Percentiles rank a stretch among this genome's conserved stretches.
These are phyloP conservation scores for Aspergillus sp. DNA, from an alignment of 2,329 filamentous ascomycete genomes.

Conservation along the genomic window DNA sequence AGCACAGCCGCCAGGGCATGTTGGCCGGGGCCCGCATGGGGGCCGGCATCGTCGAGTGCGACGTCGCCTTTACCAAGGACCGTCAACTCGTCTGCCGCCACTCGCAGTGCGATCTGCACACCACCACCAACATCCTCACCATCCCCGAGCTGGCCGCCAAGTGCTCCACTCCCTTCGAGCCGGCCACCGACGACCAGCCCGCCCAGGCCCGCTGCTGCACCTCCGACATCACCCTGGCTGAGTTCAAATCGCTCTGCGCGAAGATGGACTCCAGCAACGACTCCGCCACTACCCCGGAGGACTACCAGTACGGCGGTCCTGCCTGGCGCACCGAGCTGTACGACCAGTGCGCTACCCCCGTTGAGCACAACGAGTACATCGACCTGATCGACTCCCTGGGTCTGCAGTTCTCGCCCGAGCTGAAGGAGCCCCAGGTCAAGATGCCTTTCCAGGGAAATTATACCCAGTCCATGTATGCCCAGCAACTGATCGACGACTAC, in stretches of 20 bases:
- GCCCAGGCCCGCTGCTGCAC: slow-evolving; percentile 20
- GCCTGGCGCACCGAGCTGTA: slow-evolving; percentile 18
- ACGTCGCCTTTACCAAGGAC: slow-evolving; percentile 20
- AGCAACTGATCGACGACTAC: slow-evolving; percentile 22
- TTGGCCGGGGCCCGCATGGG: slow-evolving; percentile 20
- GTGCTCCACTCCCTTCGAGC: slow-evolving; percentile 17
- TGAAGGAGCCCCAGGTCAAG: slow-evolving; percentile 16
- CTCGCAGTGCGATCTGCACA: slow-evolving; percentile 23
- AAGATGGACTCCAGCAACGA: slow-evolving; percentile 22
- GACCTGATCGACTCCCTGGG: slow-evolving; percentile 16
- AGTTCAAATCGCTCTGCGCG: slow-evolving; percentile 21
- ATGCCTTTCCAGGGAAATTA: slow-evolving; percentile 21
- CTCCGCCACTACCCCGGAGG: slow-evolving; percentile 15
- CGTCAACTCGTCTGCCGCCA: slow-evolving; percentile 20
- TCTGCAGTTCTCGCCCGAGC: slow-evolving; percentile 19
- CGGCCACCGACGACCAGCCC: slow-evolving; percentile 5
- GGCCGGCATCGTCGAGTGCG: slow-evolving; percentile 19
- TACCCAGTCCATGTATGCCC: slow-evolving; percentile 19
- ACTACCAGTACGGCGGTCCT: slow-evolving; percentile 19
- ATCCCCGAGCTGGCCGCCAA: slow-evolving; percentile 19
- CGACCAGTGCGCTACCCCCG: slow-evolving; percentile 16
- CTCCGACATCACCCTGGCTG: slow-evolving; percentile 19
- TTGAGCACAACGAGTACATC: slow-evolving; percentile 20
- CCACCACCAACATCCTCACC: slow-evolving; percentile 21
- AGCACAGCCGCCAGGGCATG: slow-evolving; percentile 18